Evolutionary conservation across 495 filamentous ascomycete genomes (phyloP).

Genomic region (Neurospora terricola): DNA sequence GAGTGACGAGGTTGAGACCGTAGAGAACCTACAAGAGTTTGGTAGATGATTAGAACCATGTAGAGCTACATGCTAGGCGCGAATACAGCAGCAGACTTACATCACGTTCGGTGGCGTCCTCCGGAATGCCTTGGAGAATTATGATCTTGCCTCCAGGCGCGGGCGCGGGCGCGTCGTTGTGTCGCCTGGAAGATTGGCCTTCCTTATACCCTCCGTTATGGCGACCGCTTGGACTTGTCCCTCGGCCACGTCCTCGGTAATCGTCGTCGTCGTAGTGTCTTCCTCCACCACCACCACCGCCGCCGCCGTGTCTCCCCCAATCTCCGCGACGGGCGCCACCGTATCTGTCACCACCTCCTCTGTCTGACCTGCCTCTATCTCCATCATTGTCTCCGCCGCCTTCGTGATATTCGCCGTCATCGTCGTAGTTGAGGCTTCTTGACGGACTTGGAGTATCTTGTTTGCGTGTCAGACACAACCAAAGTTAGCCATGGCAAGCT

Average conservation of each 20-base stretch:
- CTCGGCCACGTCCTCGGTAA: neutral
- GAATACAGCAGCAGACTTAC: conserved; percentile 3
- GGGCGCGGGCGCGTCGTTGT: conserved; percentile 1
- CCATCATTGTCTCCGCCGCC: neutral
- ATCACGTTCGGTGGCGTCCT: conserved; percentile 24
- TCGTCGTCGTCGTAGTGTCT: neutral
- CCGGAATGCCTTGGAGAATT: conserved; percentile 16
- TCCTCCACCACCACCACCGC: neutral
- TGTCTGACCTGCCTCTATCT: neutral
- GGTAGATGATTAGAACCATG: neutral
- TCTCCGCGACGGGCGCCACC: neutral
- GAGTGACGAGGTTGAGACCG: conserved; percentile 20
- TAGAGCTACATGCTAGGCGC: neutral
- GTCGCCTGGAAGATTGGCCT: neutral
- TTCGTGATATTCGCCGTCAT: conserved; percentile 7
- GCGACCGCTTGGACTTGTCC: neutral
- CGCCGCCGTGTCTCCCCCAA: neutral
- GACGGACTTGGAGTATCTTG: conserved; percentile 15
- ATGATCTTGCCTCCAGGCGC: conserved; percentile 6
- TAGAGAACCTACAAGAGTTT: conserved; percentile 15
- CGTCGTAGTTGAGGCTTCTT: conserved; percentile 24
- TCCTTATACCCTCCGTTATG: neutral
- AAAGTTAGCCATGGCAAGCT: conserved; percentile 22
- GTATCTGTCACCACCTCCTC: neutral
- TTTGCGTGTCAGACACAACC: conserved; percentile 2